Base-by-base conservation (phyloP, 345 rosid genomes). In the Citrus medica region DNA sequence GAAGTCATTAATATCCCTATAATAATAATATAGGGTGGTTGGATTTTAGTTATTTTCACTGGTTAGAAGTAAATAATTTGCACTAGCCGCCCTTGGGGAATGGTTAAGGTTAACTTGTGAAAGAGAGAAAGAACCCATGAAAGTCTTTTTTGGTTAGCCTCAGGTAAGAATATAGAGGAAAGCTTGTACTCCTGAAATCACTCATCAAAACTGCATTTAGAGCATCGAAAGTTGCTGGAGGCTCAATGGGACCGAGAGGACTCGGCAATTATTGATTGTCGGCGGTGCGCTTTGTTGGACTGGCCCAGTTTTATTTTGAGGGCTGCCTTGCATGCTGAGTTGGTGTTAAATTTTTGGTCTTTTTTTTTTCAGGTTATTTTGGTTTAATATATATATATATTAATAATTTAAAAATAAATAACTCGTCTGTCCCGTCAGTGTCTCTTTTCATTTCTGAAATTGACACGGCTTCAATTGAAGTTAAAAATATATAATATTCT, bases 191-290 rank as follows among this genome's bases (percentile, higher is more conserved):
- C 30, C 63, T n/a, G 28, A n/a, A 71, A 33, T 56, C 25, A 7
- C 25, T 71, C 61, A 19, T 19, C 27, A 71, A 51, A 24, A 6
- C 37, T 22, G 16, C 28, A 48, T 13, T 46, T 46, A 28, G 22
- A 19, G 74, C 8, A 16, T 53, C 61, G 3, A 71, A 71, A 46
- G 40, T 71, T 71, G 74, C 62, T 71, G 74, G 74, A 4, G 30
- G 27, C 21, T 53, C 27, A 30, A 28, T 22, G 25, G 14, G 28
- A 6, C 62, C 21, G 61, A 9, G 21, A 33, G 70, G 17, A 67
- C 38, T 62, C 1, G 6, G 13, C 67, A 28, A 62, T 28, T 62
- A 13, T 14, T 62, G 35, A 22, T n/a, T 1, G 1, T 22, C 12
- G 12, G 2, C 24, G 1, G n/a, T 22, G 10, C 3, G 9, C 7